A percentile compares a stretch with the other conserved stretches of the same genome.
phyloP scores from a whole-genome alignment of 495 filamentous ascomycete genomes.

The Aspergillus saccharolyticus region DNA sequence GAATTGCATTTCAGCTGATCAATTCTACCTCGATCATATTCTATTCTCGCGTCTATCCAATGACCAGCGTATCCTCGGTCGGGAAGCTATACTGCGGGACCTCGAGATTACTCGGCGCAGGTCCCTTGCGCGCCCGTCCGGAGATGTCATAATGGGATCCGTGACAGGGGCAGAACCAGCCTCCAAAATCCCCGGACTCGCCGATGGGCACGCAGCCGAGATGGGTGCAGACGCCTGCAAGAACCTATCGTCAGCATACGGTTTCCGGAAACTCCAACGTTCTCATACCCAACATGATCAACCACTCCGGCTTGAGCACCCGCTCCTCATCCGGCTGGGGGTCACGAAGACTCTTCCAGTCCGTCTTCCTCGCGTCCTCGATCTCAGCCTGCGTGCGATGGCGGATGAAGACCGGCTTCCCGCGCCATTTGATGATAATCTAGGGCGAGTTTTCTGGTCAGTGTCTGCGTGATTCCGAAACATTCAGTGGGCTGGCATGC shows the following conservation, averaged over 20 bases:
- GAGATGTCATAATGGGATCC: conserved; percentile 99
- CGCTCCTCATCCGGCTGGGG: conserved; percentile 87
- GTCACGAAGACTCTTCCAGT: conserved; percentile 78
- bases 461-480: neutral
- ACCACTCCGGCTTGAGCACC: conserved; percentile 97
- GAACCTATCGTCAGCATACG: conserved; percentile 9
- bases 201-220: conserved; percentile 98
- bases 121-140: conserved; percentile 90
- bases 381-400: conserved; percentile 90
- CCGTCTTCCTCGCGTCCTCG: conserved; percentile 71
- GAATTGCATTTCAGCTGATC: neutral
- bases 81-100: conserved; percentile 85
- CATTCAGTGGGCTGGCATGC: neutral
- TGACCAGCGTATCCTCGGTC: conserved; percentile 70
- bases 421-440: conserved; percentile 99
- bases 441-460: conserved; percentile 33
- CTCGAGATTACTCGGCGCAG: conserved; percentile 94
- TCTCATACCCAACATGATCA: conserved; percentile 88
- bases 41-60: conserved; percentile 67
- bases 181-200: conserved; percentile 95
- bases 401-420: conserved; percentile 99
- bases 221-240: conserved; percentile 91
- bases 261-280: too few species aligned
- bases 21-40: neutral
- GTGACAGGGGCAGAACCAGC: conserved; percentile 99